Evolutionary conservation across 306 rosid genomes (phyloP).

Genomic region (Aeschynomene evenia): DNA sequence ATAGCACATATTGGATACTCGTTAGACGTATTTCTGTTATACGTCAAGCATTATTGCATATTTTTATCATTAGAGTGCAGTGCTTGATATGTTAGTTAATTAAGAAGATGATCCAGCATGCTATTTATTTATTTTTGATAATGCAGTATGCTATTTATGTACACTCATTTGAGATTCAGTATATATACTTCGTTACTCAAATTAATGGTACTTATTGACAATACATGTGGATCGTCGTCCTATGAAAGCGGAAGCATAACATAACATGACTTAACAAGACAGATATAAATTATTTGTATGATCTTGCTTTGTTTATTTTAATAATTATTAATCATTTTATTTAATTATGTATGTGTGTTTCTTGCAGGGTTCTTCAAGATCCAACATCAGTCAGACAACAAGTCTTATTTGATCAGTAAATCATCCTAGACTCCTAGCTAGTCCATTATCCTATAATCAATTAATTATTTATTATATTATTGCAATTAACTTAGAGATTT

Average conservation of each 20-base stretch:
- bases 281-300: conserved; percentile 27
- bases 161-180: conserved; percentile 30
- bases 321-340: conserved; percentile 21
- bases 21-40: too few relatives aligned
- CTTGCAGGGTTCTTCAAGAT: conserved; percentile 33
- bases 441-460: conserved; percentile 26
- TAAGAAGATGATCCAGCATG: conserved; percentile 7
- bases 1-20: too few relatives aligned
- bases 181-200: neutral
- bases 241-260: conserved; percentile 23
- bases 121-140: too few relatives aligned
- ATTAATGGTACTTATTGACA: conserved; percentile 4
- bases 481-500: conserved; percentile 2
- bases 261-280: conserved; percentile 37
- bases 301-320: conserved; percentile 17
- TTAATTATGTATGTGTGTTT: conserved; percentile 13
- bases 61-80: too few relatives aligned
- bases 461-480: conserved; percentile 10
- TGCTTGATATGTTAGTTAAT: neutral
- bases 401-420: conserved; percentile 35
- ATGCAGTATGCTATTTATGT: neutral
- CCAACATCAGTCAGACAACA: conserved; percentile 33
- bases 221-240: neutral
- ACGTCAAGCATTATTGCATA: too few relatives aligned
- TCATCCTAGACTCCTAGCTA: conserved; percentile 37